These are phyloP conservation scores for Jamesozyma hellenica DNA, from an alignment of 805 yeast genomes.

Conservation along the genomic window DNA sequence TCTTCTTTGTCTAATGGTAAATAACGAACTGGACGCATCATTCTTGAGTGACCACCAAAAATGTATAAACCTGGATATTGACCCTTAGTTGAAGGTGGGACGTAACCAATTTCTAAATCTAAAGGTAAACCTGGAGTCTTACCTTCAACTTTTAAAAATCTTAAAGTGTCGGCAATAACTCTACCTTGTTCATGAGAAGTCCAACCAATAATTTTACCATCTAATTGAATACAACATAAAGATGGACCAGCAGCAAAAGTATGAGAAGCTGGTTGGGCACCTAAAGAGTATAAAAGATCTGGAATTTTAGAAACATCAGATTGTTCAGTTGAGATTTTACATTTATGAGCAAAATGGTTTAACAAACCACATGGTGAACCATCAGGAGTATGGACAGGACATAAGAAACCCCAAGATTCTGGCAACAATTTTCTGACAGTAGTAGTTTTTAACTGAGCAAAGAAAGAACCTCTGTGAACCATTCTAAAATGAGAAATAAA, in stretches of 20 bases:
- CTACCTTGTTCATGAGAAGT: constrained; percentile 81
- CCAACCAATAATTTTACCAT: constrained; percentile 91
- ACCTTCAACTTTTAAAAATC: constrained; percentile 89
- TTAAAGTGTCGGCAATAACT: constrained; percentile 76
- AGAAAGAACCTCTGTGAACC: constrained; percentile 99
- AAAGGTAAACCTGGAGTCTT: constrained; percentile 58
- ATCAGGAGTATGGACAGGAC: constrained; percentile 99
- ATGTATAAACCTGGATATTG: constrained; percentile 93
- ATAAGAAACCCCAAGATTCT: constrained; percentile 97
- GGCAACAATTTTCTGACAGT: constrained; percentile 93
- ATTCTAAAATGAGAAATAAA: constrained; percentile 97
- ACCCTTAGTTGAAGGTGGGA: constrained; percentile 91
- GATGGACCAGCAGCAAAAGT: constrained; percentile 81
- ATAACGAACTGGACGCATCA: constrained; percentile 92
- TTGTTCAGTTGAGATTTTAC: constrained; percentile 70
- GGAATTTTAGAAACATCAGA: constrained; percentile 70
- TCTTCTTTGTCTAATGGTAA: constrained; percentile 76
- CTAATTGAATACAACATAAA: constrained; percentile 83
- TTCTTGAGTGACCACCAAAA: constrained; percentile 86
- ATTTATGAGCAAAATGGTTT: constrained; percentile 93
- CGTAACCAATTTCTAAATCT: constrained; percentile 86
- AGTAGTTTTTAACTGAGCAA: constrained; percentile 94
- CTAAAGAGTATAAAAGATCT: constrained; percentile 52
- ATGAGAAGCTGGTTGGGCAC: constrained; percentile 67
- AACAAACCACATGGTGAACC: constrained; percentile 98